These are phyloP conservation scores for Santalum album DNA, from an alignment of 164 flowering plant genomes.

Conservation along the genomic window DNA sequence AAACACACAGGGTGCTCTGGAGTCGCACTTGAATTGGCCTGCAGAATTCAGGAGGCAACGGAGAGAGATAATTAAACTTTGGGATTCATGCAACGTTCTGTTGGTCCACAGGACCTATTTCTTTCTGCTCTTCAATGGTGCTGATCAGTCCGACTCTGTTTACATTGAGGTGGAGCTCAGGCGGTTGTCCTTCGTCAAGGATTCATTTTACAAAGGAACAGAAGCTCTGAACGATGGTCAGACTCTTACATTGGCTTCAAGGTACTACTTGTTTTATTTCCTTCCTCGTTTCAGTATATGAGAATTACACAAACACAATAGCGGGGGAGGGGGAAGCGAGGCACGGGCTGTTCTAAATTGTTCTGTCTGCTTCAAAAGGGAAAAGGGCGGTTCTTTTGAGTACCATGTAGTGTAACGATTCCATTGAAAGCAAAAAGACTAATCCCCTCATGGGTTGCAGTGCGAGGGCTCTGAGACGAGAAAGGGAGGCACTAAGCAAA, in stretches of 20 bases:
- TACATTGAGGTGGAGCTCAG: slow-evolving; percentile 89
- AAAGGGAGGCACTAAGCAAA: slow-evolving; percentile 40
- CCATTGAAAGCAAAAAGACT: background rate
- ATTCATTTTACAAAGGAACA: slow-evolving; percentile 30
- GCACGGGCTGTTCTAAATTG: too few species aligned
- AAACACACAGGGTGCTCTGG: slow-evolving; percentile 14
- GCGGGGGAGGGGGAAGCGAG: too few species aligned
- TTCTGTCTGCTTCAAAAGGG: too few species aligned
- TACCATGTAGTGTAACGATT: too few species aligned
- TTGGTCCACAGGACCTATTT: slow-evolving; percentile 76
- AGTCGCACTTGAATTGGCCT: slow-evolving; percentile 31
- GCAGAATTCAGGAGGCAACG: slow-evolving; percentile 47
- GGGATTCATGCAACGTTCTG: slow-evolving; percentile 70
- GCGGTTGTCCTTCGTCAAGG: slow-evolving; percentile 60
- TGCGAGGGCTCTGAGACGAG: slow-evolving; percentile 32
- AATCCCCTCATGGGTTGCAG: slow-evolving; percentile 22
- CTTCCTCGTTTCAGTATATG: background rate
- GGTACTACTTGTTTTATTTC: slow-evolving; percentile 26
- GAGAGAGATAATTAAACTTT: slow-evolving; percentile 63
- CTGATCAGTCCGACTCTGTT: slow-evolving; percentile 65
- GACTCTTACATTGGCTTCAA: slow-evolving; percentile 34
- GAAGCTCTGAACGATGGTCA: slow-evolving; percentile 17
- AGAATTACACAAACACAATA: too few species aligned
- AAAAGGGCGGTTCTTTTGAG: too few species aligned
- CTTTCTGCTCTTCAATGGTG: slow-evolving; percentile 79